phyloP scores from a whole-genome alignment of 163 green algal genomes.

The Chlorella variabilis region DNA sequence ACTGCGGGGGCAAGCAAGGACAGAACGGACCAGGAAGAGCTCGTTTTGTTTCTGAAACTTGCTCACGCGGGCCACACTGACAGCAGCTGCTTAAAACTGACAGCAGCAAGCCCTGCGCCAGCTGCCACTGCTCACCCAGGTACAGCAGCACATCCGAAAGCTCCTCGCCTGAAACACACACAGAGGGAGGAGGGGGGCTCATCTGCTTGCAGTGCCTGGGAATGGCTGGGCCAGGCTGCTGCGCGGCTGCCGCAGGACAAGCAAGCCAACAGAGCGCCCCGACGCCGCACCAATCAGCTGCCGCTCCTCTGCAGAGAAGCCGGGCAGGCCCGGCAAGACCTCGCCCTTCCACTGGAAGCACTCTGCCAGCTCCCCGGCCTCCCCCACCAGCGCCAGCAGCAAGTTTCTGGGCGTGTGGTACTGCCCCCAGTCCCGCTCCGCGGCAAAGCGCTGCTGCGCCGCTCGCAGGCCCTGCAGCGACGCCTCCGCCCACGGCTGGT shows the following conservation, averaged over 20 bases:
- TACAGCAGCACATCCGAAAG: constrained; percentile 74
- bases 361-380: constrained; percentile 84
- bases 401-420: constrained; percentile 88
- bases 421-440: constrained; percentile 71
- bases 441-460: constrained; percentile 55
- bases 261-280: too few relatives aligned
- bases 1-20: too few relatives aligned
- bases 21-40: too few relatives aligned
- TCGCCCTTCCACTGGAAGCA: constrained; percentile 77
- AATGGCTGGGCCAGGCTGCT: too few relatives aligned
- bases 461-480: constrained; percentile 54
- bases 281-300: constrained; percentile 13
- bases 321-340: constrained; percentile 39
- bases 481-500: neutral
- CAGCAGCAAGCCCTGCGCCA: too few relatives aligned
- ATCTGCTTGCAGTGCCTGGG: too few relatives aligned
- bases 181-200: neutral
- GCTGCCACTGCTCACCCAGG: too few relatives aligned
- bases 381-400: constrained; percentile 72
- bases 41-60: too few relatives aligned
- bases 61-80: too few relatives aligned
- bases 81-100: too few relatives aligned
- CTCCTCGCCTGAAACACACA: constrained; percentile 63
- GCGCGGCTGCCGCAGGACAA: too few relatives aligned
- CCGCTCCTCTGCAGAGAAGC: constrained; percentile 48